phyloP scores from a whole-genome alignment of 148 eudicot genomes.

The Diospyros kaki region DNA sequence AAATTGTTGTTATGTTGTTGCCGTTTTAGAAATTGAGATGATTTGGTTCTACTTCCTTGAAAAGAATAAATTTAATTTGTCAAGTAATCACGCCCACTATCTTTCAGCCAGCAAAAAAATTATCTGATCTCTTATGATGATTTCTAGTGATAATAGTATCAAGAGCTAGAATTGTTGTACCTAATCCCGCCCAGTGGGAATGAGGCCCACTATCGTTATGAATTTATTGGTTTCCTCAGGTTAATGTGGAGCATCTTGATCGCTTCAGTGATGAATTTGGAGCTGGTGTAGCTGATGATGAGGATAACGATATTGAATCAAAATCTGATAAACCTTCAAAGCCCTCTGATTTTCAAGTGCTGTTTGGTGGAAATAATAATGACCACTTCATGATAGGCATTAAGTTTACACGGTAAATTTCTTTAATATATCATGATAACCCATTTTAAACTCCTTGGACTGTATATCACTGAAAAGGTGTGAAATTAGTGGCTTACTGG shows the following conservation, averaged over 20 bases:
- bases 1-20: too few relatives aligned
- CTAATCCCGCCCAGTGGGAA: too few relatives aligned
- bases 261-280: slow-evolving; percentile 73
- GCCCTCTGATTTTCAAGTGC: slow-evolving; percentile 72
- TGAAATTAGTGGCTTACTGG: too few relatives aligned
- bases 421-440: background rate
- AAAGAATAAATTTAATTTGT: too few relatives aligned
- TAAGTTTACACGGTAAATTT: slow-evolving; percentile 65
- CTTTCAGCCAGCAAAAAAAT: too few relatives aligned
- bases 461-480: too few relatives aligned
- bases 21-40: too few relatives aligned
- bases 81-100: too few relatives aligned
- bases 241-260: slow-evolving; percentile 64
- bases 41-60: too few relatives aligned
- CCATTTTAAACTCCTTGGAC: background rate
- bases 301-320: slow-evolving; percentile 20
- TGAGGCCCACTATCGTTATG: background rate
- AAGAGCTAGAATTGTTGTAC: too few relatives aligned
- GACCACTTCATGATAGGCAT: slow-evolving; percentile 91
- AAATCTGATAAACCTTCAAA: slow-evolving; percentile 47
- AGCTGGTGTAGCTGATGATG: slow-evolving; percentile 38
- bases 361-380: slow-evolving; percentile 78
- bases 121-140: too few relatives aligned
- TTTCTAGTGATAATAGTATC: too few relatives aligned
- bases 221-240: slow-evolving; percentile 38